Base-by-base conservation (phyloP, 1,139 yeast genomes). In the Geotrichum cucujoidarum region DNA sequence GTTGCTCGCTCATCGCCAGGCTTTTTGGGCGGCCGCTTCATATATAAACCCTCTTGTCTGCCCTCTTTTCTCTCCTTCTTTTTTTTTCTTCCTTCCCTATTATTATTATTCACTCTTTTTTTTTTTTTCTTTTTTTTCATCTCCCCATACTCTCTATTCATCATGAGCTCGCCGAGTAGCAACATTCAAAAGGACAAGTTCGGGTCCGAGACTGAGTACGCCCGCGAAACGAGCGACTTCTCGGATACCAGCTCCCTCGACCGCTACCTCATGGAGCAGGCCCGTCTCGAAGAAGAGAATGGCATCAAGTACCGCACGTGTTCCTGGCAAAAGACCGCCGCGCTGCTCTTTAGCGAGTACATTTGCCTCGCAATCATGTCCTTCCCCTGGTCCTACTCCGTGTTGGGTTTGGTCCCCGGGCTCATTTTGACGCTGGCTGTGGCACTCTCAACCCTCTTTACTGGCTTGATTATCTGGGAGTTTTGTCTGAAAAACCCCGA, bases 381-480 rank as follows among this genome's bases (percentile, higher is more conserved):
- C 17, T 79, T 79, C 59, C 84, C 84, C 0, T 77, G 82, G 81
- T 75, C 82, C 6, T 79, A 75, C 57, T 75, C 81, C 1, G 78
- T 78, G 3, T 64, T 79, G 31, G 83, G 84, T 0, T 62, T 78
- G 22, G 74, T 78, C 1, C 81, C 82, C 1, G 84, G 83, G 0
- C 63, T 78, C 24, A 74, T 79, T 31, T 60, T 78, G 47, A 79
- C 83, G 0, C 70, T 72, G 1, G 73, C 73, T 45, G 77, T 78
- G 4, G 71, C 82, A 1, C 55, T 72, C 17, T 72, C 77, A 6
- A 78, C 76, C 31, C 64, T 76, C 33, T 78, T 78, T 62, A 78
- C 83, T 1, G 81, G 82, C 5, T 61, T 73, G 36, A 75, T 69
- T 42, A 70, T 79, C 50, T 70, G 75, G 49, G 81, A 78, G 53